Conservation (phyloP, 805 yeast genomes). For the Saturnispora galanensis region DNA sequence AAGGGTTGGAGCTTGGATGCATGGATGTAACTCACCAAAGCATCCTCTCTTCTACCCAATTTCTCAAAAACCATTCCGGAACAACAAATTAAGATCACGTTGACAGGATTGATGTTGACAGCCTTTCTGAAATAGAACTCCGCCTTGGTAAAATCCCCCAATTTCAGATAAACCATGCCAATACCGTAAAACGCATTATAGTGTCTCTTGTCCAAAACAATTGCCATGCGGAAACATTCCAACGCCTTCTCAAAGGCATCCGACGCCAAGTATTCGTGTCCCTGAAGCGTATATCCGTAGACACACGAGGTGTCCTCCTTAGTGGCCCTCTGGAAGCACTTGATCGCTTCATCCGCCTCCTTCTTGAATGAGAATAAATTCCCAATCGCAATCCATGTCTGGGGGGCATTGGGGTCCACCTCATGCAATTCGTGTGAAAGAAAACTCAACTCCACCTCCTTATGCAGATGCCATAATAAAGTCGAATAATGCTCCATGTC, state of each 20-base stretch:
- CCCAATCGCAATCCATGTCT: constrained; percentile 89
- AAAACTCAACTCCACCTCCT: constrained; percentile 67
- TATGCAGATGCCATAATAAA: constrained; percentile 83
- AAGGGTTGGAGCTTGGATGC: constrained; percentile 80
- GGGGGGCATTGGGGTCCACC: constrained; percentile 50
- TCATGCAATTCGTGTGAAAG: constrained; percentile 74
- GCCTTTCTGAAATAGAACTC: constrained; percentile 84
- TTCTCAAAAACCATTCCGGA: constrained; percentile 89
- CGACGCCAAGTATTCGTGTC: constrained; percentile 80
- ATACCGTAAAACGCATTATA: constrained; percentile 94
- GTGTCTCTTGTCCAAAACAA: constrained; percentile 68
- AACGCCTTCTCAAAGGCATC: constrained; percentile 89
- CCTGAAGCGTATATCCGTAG: constrained; percentile 87
- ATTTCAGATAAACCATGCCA: constrained; percentile 83
- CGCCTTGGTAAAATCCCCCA: constrained; percentile 78
- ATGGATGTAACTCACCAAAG: constrained; percentile 69
- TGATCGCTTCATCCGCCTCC: constrained; percentile 84
- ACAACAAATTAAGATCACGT: constrained; percentile 82
- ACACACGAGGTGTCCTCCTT: constrained; percentile 53
- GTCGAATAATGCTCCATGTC: constrained; percentile 94
- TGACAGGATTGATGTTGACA: constrained; percentile 78
- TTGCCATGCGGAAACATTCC: constrained; percentile 70
- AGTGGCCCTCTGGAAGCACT: constrained; percentile 73
- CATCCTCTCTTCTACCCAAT: constrained; percentile 55
- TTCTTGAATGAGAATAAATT: constrained; percentile 74